These are phyloP conservation scores for Aureococcus anophagefferens DNA, from an alignment of 108 stramenopile genomes.

Conservation along the genomic window DNA sequence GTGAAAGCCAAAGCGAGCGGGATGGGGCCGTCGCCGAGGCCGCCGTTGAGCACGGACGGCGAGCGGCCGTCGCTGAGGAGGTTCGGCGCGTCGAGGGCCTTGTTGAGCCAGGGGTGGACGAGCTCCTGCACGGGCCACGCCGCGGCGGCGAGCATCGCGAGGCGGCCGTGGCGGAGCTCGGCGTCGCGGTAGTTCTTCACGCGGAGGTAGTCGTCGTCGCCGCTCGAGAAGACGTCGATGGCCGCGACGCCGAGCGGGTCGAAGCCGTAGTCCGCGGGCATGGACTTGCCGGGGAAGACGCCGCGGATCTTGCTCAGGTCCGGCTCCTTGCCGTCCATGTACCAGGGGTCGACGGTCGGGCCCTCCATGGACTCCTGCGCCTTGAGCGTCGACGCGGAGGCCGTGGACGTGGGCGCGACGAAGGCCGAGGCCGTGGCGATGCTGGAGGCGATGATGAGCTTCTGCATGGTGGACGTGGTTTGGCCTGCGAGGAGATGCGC, in stretches of 20 bases:
- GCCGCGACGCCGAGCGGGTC: constrained; percentile 62
- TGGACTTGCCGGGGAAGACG: neutral
- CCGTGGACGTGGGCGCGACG: no score
- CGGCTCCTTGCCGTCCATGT: no score
- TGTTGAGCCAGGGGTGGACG: constrained; percentile 35
- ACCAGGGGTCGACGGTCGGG: no score
- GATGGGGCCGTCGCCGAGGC: neutral
- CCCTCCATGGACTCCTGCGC: no score
- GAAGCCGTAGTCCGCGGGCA: constrained; percentile 74
- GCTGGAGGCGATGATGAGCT: no score
- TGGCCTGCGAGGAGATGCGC: no score
- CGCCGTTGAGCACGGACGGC: constrained; percentile 5
- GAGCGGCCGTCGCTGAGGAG: neutral
- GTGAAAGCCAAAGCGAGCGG: neutral
- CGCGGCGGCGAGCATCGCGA: constrained; percentile 75
- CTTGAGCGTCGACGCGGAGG: no score
- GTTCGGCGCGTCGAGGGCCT: neutral
- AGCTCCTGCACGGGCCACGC: constrained; percentile 75
- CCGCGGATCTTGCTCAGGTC: neutral
- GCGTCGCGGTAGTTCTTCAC: constrained; percentile 61
- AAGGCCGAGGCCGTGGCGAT: no score
- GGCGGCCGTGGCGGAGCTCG: constrained; percentile 75
- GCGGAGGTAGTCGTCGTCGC: constrained; percentile 7
- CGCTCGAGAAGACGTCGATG: constrained; percentile 47
- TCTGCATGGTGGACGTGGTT: no score